These are phyloP conservation scores for Telopea speciosissima DNA, from an alignment of 177 flowering plant species.

Conservation along the genomic window DNA sequence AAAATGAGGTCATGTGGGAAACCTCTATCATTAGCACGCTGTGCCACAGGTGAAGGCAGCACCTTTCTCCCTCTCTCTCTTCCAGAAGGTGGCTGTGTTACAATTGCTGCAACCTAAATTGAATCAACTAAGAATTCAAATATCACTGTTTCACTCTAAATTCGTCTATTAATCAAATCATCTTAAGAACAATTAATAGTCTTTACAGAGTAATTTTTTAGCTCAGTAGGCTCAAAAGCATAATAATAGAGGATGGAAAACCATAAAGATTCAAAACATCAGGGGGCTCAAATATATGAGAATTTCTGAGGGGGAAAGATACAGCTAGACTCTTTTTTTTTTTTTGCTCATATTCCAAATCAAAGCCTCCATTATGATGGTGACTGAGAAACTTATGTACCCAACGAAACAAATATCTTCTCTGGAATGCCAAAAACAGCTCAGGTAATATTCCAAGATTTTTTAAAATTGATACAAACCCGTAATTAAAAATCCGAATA, in stretches of 20 bases:
- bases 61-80: constrained; percentile 78
- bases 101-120: constrained; percentile 83
- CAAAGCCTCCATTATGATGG: too few species aligned
- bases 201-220: background rate
- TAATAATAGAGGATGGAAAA: background rate
- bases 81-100: constrained; percentile 91
- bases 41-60: constrained; percentile 88
- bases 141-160: background rate
- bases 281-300: background rate
- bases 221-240: too few species aligned
- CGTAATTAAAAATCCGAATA: background rate
- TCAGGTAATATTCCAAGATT: background rate
- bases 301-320: too few species aligned
- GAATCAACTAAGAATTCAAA: constrained; percentile 1
- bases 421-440: background rate
- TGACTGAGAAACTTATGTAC: too few species aligned
- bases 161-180: background rate
- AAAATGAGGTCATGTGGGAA: constrained; percentile 76
- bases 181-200: background rate
- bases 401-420: background rate
- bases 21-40: constrained; percentile 70
- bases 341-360: too few species aligned
- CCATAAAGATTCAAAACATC: background rate
- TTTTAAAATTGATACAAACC: background rate
- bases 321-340: too few species aligned